These are phyloP conservation scores for Mitragyna speciosa DNA, from an alignment of 257 asterid species.

Conservation along the genomic window DNA sequence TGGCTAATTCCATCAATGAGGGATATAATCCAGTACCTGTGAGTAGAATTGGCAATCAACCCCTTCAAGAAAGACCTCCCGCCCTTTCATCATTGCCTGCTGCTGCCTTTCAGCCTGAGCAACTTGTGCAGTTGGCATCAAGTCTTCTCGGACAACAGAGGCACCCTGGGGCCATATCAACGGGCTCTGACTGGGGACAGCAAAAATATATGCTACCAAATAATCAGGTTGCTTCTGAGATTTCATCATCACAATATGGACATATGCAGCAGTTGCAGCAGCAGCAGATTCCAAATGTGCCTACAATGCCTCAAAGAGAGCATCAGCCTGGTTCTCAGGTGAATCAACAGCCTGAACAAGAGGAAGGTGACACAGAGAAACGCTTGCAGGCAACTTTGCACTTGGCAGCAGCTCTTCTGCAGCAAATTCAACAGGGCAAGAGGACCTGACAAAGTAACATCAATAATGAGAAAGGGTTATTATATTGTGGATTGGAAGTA, in stretches of 20 bases:
- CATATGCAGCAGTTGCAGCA: conserved; percentile 49
- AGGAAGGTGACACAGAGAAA: conserved; percentile 71
- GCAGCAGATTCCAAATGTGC: conserved; percentile 31
- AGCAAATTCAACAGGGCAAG: conserved; percentile 91
- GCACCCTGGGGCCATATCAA: conserved; percentile 33
- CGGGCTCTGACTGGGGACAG: conserved; percentile 28
- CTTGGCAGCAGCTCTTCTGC: conserved; percentile 87
- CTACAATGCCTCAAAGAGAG: conserved; percentile 42
- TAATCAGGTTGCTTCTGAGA: conserved; percentile 44
- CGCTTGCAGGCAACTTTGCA: conserved; percentile 90
- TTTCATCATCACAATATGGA: conserved; percentile 45
- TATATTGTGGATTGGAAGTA: not conserved
- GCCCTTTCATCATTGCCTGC: conserved; percentile 35
- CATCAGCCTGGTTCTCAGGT: conserved; percentile 36
- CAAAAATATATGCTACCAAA: conserved; percentile 44
- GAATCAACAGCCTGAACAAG: conserved; percentile 55
- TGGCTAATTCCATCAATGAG: conserved; percentile 29
- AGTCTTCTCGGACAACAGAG: conserved; percentile 75
- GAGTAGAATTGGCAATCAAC: conserved; percentile 38
- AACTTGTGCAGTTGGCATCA: conserved; percentile 70
- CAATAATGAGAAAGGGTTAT: not conserved
- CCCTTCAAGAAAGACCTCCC: conserved; percentile 42
- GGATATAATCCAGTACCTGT: conserved; percentile 31
- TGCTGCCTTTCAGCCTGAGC: conserved; percentile 54
- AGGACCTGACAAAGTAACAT: conserved; percentile 37